These are phyloP conservation scores for Cyclotella atomus DNA, from an alignment of 108 stramenopile species.

Conservation along the genomic window DNA sequence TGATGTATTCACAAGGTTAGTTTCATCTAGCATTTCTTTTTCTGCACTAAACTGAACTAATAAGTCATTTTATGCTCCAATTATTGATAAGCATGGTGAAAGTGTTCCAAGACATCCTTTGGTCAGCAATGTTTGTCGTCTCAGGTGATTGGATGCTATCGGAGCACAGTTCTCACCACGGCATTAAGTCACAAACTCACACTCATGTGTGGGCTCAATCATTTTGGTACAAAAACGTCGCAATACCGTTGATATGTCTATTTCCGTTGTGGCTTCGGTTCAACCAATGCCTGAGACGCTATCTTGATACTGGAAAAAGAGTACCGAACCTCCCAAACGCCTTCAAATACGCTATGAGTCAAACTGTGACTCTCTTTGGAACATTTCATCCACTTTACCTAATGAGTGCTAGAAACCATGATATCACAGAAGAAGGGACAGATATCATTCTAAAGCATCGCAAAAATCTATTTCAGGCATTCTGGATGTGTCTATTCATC, in stretches of 20 bases:
- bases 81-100: constrained; percentile 77
- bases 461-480: constrained; percentile 61
- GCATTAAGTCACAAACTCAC: constrained; percentile 18
- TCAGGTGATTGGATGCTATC: constrained; percentile 80
- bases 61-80: not conserved
- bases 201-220: constrained; percentile 57
- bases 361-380: constrained; percentile 91
- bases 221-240: constrained; percentile 75
- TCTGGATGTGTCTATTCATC: constrained; percentile 86
- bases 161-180: constrained; percentile 39
- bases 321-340: constrained; percentile 91
- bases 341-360: constrained; percentile 89
- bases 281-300: constrained; percentile 91
- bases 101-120: constrained; percentile 90
- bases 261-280: constrained; percentile 89
- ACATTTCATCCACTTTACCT: constrained; percentile 89
- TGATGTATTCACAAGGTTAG: constrained; percentile 80
- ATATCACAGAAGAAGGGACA: constrained; percentile 34
- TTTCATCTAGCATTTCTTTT: not conserved
- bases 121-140: constrained; percentile 84
- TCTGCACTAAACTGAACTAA: too few relatives aligned
- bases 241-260: constrained; percentile 82
- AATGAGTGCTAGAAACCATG: constrained; percentile 33
- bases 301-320: constrained; percentile 81
- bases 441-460: constrained; percentile 17